Base-by-base conservation (phyloP, 192 early-diverging fungal species). In the Backusella tuberculispora region DNA sequence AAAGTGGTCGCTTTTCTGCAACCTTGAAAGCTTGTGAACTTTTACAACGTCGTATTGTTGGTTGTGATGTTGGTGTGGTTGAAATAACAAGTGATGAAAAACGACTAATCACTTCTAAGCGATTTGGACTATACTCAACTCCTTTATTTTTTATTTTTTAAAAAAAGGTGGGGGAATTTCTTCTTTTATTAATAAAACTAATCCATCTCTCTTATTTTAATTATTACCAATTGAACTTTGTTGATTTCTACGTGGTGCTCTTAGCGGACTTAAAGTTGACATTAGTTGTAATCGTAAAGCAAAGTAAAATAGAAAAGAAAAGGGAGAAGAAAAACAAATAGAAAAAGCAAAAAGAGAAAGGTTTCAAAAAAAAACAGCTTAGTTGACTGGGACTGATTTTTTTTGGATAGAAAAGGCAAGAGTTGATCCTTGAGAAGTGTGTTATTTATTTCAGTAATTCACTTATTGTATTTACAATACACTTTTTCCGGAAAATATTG, bases 201-300 rank as follows among this genome's bases (percentile, higher is more conserved):
- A 34, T 34, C 21, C 19, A 21, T 12, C 50, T 56, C 19, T 24
- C 5, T 9, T 60, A 19, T 60, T 9, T 26, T 12, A 2, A 34
- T 26, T 60, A 7, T 60, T 60, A 60, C 53, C 53, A 19, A 60
- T 60, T 60, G 53, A 24, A 60, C 21, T 10, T 60, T 60, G 21
- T 24, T 60, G 53, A 60, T 60, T 60, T 26, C 53, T 60, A 17
- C 53, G 53, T 60, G 53, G 53, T 9, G 53, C 21, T 60, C 53
- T 26, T 24, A 60, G 24, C 1, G 53, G 19, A 60, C 53, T 60
- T 60, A 60, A 60, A 12, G 53, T 26, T 24, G 53, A 60, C 53
- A 60, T 60, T 60, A 24, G 3, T 24, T 19, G 13, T 47, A 19
- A 9, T 53, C 26, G 53, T 26, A 26, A 3, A 26, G 3, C 53